Conservation (phyloP, 331 rosid genomes). For the Arachis monticola region DNA sequence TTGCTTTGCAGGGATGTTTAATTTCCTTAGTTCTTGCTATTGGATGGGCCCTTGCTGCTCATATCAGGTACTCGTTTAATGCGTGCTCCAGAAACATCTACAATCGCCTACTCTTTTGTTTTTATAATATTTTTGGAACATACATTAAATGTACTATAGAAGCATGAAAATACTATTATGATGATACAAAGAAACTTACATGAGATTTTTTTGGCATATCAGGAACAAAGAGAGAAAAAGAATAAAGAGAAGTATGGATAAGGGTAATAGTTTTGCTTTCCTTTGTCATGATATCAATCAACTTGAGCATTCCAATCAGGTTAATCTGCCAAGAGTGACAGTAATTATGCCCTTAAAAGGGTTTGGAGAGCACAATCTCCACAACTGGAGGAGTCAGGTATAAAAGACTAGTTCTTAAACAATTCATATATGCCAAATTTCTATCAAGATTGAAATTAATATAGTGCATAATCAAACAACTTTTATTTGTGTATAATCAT, state of each 20-base stretch:
- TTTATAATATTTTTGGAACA: too few species aligned
- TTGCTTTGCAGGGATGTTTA: conserved; percentile 70
- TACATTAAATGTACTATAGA: neutral
- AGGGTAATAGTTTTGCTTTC: conserved; percentile 83
- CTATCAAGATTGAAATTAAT: too few species aligned
- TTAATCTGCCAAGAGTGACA: conserved; percentile 84
- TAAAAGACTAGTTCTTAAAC: neutral
- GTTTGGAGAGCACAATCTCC: conserved; percentile 97
- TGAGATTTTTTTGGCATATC: conserved; percentile 25
- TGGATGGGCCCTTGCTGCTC: conserved; percentile 86
- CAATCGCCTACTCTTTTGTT: too few species aligned
- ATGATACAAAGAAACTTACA: conserved; percentile 10
- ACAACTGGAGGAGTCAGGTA: conserved; percentile 96
- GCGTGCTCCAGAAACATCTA: too few species aligned
- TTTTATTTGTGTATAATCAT: too few species aligned
- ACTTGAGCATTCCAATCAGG: conserved; percentile 88
- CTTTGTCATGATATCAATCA: conserved; percentile 72
- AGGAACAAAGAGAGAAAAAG: conserved; percentile 81
- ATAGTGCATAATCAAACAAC: too few species aligned
- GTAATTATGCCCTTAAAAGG: conserved; percentile 96
- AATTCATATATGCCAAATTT: too few species aligned
- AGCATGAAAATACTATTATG: neutral
- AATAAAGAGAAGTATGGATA: conserved; percentile 53
- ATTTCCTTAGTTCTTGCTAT: conserved; percentile 75
- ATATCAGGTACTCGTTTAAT: conserved; percentile 64